These are phyloP conservation scores for Tolypocladium pustulatum DNA, from an alignment of 2,329 filamentous ascomycete genomes.

Conservation along the genomic window DNA sequence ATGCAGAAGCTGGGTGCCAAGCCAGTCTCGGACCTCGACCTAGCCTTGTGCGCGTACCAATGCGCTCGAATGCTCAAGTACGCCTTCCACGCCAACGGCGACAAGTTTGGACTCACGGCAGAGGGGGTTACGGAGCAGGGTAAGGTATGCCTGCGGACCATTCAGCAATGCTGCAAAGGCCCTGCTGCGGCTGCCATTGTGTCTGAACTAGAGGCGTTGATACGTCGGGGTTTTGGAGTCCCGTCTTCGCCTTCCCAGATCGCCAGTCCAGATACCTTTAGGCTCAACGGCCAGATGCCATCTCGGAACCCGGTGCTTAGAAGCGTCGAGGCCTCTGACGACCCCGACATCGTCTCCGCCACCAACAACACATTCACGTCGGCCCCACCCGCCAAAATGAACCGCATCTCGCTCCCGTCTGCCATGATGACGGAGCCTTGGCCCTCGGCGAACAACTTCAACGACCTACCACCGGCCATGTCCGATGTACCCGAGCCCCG, in stretches of 20 bases:
- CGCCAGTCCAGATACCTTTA: constrained; percentile 8
- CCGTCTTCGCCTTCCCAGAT: constrained; percentile 7
- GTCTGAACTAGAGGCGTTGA: constrained; percentile 40
- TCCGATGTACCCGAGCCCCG: not conserved
- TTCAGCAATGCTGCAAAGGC: constrained; percentile 39
- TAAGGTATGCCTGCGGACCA: constrained; percentile 38
- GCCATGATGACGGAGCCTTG: constrained; percentile 5
- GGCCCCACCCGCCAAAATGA: constrained; percentile 11
- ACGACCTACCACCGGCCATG: not conserved
- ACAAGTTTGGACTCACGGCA: constrained; percentile 30
- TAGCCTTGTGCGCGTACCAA: constrained; percentile 45
- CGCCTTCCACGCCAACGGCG: constrained; percentile 32
- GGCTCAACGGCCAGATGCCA: not conserved
- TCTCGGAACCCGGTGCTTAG: constrained; percentile 11
- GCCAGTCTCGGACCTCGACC: constrained; percentile 43
- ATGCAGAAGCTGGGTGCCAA: constrained; percentile 40
- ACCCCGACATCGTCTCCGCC: constrained; percentile 14
- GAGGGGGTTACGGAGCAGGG: constrained; percentile 39
- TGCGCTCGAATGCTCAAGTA: constrained; percentile 43
- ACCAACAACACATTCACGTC: constrained; percentile 3
- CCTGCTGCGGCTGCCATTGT: constrained; percentile 37
- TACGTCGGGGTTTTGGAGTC: constrained; percentile 29
- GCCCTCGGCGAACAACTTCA: not conserved
- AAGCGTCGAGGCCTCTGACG: constrained; percentile 14
- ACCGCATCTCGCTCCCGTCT: constrained; percentile 4